Percentiles rank a stretch among this genome's conserved stretches.
These are phyloP conservation scores for Fennellomyces sp. DNA, from an alignment of 371 early-diverging fungal species.

Conservation along the genomic window DNA sequence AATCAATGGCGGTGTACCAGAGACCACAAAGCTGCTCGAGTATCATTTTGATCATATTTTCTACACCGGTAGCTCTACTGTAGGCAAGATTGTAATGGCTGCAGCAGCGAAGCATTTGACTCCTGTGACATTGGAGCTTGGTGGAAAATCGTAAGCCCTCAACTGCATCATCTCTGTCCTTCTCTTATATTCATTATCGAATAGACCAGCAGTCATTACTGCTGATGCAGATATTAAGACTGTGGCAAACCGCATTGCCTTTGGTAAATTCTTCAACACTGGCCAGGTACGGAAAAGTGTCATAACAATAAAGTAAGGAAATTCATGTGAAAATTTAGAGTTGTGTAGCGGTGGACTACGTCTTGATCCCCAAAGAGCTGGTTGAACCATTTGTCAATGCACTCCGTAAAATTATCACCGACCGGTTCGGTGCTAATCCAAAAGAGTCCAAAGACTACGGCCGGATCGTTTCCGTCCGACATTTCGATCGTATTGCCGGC, in stretches of 20 bases:
- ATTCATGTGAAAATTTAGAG: slow-evolving; percentile 40
- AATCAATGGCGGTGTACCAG: slow-evolving; percentile 81
- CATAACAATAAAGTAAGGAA: no score
- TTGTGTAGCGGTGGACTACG: slow-evolving; percentile 87
- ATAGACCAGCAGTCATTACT: slow-evolving; percentile 71
- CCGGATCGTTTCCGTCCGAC: slow-evolving; percentile 72
- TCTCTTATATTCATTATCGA: slow-evolving; percentile 28
- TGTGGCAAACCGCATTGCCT: slow-evolving; percentile 75
- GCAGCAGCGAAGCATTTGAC: slow-evolving; percentile 80
- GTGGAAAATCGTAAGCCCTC: slow-evolving; percentile 77
- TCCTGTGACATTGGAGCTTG: slow-evolving; percentile 80
- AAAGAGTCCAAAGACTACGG: slow-evolving; percentile 54
- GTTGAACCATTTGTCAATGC: slow-evolving; percentile 51
- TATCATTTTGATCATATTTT: slow-evolving; percentile 83
- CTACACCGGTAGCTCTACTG: slow-evolving; percentile 83
- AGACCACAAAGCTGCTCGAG: slow-evolving; percentile 76
- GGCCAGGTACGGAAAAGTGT: slow-evolving; percentile 72
- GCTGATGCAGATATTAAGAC: slow-evolving; percentile 61
- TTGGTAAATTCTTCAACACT: slow-evolving; percentile 78
- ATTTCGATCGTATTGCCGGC: slow-evolving; percentile 68
- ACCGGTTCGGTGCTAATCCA: slow-evolving; percentile 58
- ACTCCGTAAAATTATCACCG: slow-evolving; percentile 45
- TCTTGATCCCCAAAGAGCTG: slow-evolving; percentile 60
- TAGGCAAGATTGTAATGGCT: slow-evolving; percentile 78
- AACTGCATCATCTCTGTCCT: no score